These are phyloP conservation scores for Epithemia pelagica DNA, from an alignment of 108 stramenopile genomes.

Conservation along the genomic window DNA sequence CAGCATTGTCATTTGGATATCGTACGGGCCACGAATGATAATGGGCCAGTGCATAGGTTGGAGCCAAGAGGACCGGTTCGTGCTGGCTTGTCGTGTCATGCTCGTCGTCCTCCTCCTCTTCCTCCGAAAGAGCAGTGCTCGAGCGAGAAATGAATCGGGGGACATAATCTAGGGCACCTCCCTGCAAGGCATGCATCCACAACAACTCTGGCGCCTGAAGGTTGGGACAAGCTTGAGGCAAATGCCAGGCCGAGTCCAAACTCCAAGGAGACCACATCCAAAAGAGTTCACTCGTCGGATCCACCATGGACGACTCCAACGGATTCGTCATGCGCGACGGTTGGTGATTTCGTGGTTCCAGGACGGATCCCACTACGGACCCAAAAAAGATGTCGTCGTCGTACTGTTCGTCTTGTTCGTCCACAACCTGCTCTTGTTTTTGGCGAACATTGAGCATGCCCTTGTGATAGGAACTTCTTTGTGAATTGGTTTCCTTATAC, in stretches of 20 bases:
- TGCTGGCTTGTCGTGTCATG: background rate
- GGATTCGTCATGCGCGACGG: background rate
- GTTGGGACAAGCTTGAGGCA: conserved; percentile 61
- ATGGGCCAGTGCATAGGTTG: background rate
- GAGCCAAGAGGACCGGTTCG: background rate
- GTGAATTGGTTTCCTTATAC: background rate
- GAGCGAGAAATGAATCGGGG: background rate
- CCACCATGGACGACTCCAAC: background rate
- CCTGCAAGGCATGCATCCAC: conserved; percentile 65
- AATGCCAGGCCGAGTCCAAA: conserved; percentile 8
- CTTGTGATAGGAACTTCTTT: background rate
- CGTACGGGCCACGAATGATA: background rate
- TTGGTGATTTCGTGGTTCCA: no score
- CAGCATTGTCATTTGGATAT: background rate
- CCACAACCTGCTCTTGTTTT: background rate
- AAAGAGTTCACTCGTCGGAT: background rate
- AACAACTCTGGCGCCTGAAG: conserved; percentile 44
- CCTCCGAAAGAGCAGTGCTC: conserved; percentile 2
- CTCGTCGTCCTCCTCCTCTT: background rate
- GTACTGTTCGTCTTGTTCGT: background rate
- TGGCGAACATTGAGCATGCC: background rate
- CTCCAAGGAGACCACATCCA: conserved; percentile 13
- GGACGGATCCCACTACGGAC: background rate
- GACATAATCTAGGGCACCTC: conserved; percentile 58
- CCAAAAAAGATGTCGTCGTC: background rate